Percentiles rank a stretch among this genome's conserved stretches.
Evolutionary conservation across 2,329 filamentous ascomycete species (phyloP).

Genomic region (Purpureocillium lavendulum): DNA sequence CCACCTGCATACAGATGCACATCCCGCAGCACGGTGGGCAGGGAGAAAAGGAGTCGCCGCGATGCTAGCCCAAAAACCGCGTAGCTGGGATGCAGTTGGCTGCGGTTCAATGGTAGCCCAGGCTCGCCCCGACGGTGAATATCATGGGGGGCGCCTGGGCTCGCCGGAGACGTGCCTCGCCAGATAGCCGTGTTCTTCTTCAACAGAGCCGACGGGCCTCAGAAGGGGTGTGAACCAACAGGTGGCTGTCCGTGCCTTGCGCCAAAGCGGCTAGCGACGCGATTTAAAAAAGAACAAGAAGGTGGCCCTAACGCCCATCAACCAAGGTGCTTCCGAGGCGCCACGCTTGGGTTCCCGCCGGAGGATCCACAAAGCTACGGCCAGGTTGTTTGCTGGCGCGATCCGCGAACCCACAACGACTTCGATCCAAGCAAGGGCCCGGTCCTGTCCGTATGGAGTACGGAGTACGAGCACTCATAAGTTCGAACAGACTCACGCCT

Average conservation of each 20-base stretch:
- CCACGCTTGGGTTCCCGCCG: conserved; percentile 13
- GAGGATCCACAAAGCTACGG: conserved; percentile 9
- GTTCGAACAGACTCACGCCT: background rate
- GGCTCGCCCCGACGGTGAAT: background rate
- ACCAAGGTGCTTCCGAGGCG: conserved; percentile 12
- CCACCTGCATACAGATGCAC: conserved; percentile 1
- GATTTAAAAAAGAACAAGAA: conserved; percentile 3
- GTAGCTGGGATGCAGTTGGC: conserved; percentile 4
- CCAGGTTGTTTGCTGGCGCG: conserved; percentile 4
- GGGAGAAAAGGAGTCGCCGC: background rate
- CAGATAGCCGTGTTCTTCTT: background rate
- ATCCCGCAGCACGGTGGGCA: background rate
- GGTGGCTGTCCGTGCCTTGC: background rate
- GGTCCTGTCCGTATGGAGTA: background rate
- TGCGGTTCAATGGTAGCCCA: background rate
- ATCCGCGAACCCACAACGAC: conserved; percentile 5
- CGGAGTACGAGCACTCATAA: background rate
- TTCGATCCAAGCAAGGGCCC: background rate
- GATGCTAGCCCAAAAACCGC: conserved; percentile 3
- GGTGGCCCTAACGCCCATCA: background rate
- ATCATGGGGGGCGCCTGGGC: too few relatives aligned
- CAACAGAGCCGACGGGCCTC: background rate
- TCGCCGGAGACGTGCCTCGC: conserved; percentile 1
- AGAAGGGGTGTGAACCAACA: background rate
- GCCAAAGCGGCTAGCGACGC: conserved; percentile 2